Evolutionary conservation across 257 asterid genomes (phyloP).

Genomic region (Linderniella brevidens): DNA sequence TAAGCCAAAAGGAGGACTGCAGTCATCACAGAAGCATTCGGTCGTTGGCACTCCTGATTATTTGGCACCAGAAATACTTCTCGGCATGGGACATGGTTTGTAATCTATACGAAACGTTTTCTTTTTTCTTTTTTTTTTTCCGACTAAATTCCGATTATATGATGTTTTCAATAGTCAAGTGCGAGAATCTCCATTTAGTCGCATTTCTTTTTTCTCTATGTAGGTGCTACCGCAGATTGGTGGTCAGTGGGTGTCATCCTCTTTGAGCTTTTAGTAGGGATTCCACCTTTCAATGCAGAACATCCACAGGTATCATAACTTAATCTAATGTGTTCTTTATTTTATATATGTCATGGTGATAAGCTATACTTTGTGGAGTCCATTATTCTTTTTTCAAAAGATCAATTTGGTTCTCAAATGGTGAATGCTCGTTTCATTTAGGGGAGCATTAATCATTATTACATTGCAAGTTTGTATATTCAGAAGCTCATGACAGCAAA

Average conservation of each 20-base stretch:
- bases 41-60: slow-evolving; percentile 98
- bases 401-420: no score
- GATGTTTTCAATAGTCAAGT: background rate
- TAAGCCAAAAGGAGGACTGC: slow-evolving; percentile 26
- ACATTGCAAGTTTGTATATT: no score
- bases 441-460: no score
- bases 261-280: slow-evolving; percentile 70
- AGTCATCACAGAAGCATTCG: slow-evolving; percentile 47
- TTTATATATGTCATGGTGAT: no score
- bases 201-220: slow-evolving; percentile 9
- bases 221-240: slow-evolving; percentile 94
- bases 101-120: slow-evolving; percentile 13
- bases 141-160: slow-evolving; percentile 5
- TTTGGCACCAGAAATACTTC: slow-evolving; percentile 98
- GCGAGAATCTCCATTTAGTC: background rate
- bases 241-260: slow-evolving; percentile 94
- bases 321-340: slow-evolving; percentile 15
- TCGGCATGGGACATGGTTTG: slow-evolving; percentile 98
- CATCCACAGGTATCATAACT: slow-evolving; percentile 62
- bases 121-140: no score
- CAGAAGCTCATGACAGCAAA: no score
- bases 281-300: slow-evolving; percentile 92
- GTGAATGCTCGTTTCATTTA: no score
- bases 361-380: background rate
- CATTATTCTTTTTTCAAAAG: background rate